Percentiles rank a stretch among this genome's conserved stretches.
These are phyloP conservation scores for Periglandula ipomoeae DNA, from an alignment of 2,329 filamentous ascomycete species.

Conservation along the genomic window DNA sequence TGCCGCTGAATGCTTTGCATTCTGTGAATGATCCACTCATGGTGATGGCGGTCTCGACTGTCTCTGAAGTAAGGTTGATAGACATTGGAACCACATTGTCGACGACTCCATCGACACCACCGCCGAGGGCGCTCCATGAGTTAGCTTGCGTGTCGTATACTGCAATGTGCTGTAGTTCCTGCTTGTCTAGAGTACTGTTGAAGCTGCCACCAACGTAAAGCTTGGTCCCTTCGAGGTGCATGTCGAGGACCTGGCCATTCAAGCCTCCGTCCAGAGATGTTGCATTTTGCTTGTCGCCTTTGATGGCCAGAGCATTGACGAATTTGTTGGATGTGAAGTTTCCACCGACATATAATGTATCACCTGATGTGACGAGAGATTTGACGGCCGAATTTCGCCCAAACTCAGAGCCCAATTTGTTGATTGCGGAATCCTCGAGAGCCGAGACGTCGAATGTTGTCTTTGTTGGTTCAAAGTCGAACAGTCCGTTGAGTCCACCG, in stretches of 20 bases:
- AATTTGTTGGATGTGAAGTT: constrained; percentile 66
- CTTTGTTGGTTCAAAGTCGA: constrained; percentile 66
- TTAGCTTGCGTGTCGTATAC: constrained; percentile 61
- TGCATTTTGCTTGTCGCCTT: constrained; percentile 47
- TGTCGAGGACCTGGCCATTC: constrained; percentile 65
- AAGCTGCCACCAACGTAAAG: constrained; percentile 85
- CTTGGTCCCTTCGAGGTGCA: constrained; percentile 56
- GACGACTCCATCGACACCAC: constrained; percentile 76
- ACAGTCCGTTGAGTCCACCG: constrained; percentile 79
- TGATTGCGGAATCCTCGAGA: constrained; percentile 64
- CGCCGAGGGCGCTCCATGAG: constrained; percentile 70
- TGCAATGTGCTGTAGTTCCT: constrained; percentile 67
- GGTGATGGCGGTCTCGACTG: constrained; percentile 64
- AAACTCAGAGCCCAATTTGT: constrained; percentile 65
- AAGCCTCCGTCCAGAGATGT: constrained; percentile 62
- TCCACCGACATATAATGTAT: constrained; percentile 68
- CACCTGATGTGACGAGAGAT: constrained; percentile 54
- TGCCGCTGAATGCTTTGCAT: constrained; percentile 58
- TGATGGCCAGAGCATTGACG: constrained; percentile 70
- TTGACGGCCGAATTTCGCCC: constrained; percentile 58
- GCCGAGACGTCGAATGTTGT: constrained; percentile 47
- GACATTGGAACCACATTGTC: constrained; percentile 64
- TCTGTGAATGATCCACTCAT: constrained; percentile 73
- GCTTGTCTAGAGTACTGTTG: constrained; percentile 56
- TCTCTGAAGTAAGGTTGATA: constrained; percentile 64